phyloP scores from a whole-genome alignment of 495 filamentous ascomycete genomes.

The Aspergillus leporis region DNA sequence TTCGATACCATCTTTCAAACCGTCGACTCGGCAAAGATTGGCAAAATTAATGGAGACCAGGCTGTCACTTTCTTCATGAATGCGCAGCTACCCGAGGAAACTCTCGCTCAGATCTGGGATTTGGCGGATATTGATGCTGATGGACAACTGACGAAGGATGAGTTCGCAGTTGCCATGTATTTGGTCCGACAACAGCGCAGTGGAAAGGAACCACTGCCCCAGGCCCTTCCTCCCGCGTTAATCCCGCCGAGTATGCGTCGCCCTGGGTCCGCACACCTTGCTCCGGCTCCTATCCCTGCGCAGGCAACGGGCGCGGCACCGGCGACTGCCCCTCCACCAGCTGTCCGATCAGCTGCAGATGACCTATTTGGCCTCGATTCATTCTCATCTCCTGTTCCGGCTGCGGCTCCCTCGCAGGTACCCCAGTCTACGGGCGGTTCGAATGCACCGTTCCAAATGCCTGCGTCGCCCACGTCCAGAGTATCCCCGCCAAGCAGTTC shows the following conservation, averaged over 20 bases:
- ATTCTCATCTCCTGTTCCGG: slow-evolving; percentile 38
- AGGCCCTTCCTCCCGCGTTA: slow-evolving; percentile 73
- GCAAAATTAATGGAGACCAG: slow-evolving; percentile 88
- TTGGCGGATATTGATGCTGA: slow-evolving; percentile 91
- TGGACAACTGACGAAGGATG: slow-evolving; percentile 80
- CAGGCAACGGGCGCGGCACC: slow-evolving; percentile 45
- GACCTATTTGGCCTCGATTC: slow-evolving; percentile 89
- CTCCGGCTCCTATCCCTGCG: slow-evolving; percentile 17
- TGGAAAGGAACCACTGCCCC: slow-evolving; percentile 68
- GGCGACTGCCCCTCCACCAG: slow-evolving; percentile 23
- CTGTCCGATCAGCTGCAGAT: slow-evolving; percentile 72
- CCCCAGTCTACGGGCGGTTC: slow-evolving; percentile 75
- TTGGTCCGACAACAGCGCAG: slow-evolving; percentile 84
- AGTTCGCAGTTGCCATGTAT: slow-evolving; percentile 98
- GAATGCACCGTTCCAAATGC: slow-evolving; percentile 38
- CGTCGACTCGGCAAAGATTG: slow-evolving; percentile 74
- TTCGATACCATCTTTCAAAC: slow-evolving; percentile 84
- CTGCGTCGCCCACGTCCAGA: slow-evolving; percentile 39
- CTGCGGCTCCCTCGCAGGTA: slow-evolving; percentile 57
- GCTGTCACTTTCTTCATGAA: slow-evolving; percentile 94
- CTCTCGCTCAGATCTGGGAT: slow-evolving; percentile 96
- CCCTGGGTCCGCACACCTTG: slow-evolving; percentile 49
- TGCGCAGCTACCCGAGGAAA: slow-evolving; percentile 85
- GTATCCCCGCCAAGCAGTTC: slow-evolving; percentile 40
- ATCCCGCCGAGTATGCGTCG: slow-evolving; percentile 88